Evolutionary conservation across 306 rosid genomes (phyloP).

Genomic region (Begonia loranthoides): DNA sequence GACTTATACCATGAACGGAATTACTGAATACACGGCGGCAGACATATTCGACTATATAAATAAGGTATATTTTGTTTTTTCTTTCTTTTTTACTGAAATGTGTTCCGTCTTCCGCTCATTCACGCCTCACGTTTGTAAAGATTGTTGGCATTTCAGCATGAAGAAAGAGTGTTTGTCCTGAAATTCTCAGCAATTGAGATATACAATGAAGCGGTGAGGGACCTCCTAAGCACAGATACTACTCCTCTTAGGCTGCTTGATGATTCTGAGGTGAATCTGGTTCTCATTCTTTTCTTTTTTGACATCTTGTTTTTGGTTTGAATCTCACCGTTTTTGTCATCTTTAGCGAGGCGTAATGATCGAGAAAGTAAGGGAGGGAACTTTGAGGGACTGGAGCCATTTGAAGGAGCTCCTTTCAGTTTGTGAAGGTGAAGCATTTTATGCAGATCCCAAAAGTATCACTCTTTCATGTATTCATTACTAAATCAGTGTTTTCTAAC

Average conservation of each 20-base stretch:
- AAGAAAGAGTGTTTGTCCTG: slow-evolving; percentile 68
- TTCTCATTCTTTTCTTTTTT: background rate
- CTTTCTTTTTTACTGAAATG: slow-evolving; percentile 3
- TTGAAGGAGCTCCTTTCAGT: slow-evolving; percentile 61
- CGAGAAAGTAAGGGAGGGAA: slow-evolving; percentile 78
- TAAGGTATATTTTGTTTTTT: slow-evolving; percentile 29
- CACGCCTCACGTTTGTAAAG: too few species aligned
- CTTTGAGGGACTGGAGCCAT: slow-evolving; percentile 68
- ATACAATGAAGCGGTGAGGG: slow-evolving; percentile 84
- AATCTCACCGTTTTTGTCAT: slow-evolving; percentile 10
- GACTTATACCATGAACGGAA: slow-evolving; percentile 3
- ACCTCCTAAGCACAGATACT: slow-evolving; percentile 68
- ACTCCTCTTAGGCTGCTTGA: slow-evolving; percentile 15
- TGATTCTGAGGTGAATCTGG: slow-evolving; percentile 4
- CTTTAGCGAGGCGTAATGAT: slow-evolving; percentile 60
- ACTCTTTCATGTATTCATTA: slow-evolving; percentile 2
- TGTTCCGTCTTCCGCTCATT: slow-evolving; percentile 1
- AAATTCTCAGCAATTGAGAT: slow-evolving; percentile 88
- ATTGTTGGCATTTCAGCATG: slow-evolving; percentile 30
- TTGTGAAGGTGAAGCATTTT: slow-evolving; percentile 56
- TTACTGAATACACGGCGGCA: background rate
- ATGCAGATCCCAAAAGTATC: slow-evolving; percentile 6
- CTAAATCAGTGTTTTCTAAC: slow-evolving; percentile 15
- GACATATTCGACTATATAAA: slow-evolving; percentile 30
- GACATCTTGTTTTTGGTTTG: background rate